Percentiles rank a stretch among this genome's conserved stretches.
Conservation (phyloP, 352 stramenopile genomes). For the Plasmopara viticola region DNA sequence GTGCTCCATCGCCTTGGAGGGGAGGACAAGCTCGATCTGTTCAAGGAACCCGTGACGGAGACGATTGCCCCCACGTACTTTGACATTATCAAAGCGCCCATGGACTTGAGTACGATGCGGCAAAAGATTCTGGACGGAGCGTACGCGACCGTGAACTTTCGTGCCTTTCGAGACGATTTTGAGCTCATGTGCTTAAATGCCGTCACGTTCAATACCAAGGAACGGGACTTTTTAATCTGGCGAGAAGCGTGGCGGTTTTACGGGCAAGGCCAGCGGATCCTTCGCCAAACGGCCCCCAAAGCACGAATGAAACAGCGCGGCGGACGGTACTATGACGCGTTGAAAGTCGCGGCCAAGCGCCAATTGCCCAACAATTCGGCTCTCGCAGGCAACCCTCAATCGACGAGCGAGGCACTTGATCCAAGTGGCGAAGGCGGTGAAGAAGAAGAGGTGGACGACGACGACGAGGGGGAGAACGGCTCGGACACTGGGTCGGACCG, state of each 20-base stretch:
- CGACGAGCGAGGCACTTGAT: conserved; percentile 24
- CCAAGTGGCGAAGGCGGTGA: conserved; percentile 24
- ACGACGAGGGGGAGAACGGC: conserved; percentile 27
- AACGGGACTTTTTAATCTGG: conserved; percentile 88
- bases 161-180: conserved; percentile 86
- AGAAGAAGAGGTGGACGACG: conserved; percentile 26
- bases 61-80: conserved; percentile 91
- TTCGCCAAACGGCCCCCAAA: conserved; percentile 69
- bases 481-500: conserved; percentile 16
- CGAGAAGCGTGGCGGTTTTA: conserved; percentile 91
- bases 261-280: conserved; percentile 62
- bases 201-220: conserved; percentile 92
- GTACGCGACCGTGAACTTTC: conserved; percentile 70
- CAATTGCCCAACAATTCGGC: conserved; percentile 80
- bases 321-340: conserved; percentile 59
- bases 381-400: conserved; percentile 39
- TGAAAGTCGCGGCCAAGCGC: conserved; percentile 67
- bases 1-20: conserved; percentile 49
- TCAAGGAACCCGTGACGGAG: conserved; percentile 91
- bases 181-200: conserved; percentile 95
- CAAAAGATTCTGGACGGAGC: conserved; percentile 57
- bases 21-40: conserved; percentile 87
- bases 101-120: conserved; percentile 90
- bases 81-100: conserved; percentile 88
- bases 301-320: conserved; percentile 70